A percentile compares a stretch with the other conserved stretches of the same genome.
Evolutionary conservation across 2,329 filamentous ascomycete species (phyloP).

Genomic region (Cladobotryum protrusum): DNA sequence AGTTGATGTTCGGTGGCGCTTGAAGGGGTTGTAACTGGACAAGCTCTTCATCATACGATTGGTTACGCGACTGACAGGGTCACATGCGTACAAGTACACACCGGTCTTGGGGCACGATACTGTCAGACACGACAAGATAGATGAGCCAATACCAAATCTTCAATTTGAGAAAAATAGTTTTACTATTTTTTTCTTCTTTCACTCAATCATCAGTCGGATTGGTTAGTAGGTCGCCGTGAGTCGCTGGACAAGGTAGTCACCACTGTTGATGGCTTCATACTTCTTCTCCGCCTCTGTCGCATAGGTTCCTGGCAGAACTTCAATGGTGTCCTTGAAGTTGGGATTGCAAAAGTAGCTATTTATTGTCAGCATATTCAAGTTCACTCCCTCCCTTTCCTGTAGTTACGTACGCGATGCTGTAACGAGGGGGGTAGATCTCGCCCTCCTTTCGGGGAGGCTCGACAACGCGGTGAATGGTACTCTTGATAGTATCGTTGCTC

Average conservation of each 20-base stretch:
- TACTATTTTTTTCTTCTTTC: neutral
- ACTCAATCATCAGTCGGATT: neutral
- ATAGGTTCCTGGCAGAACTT: slow-evolving; percentile 76
- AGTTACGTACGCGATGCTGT: slow-evolving; percentile 68
- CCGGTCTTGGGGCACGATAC: too few species aligned
- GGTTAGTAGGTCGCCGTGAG: slow-evolving; percentile 63
- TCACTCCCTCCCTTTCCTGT: neutral
- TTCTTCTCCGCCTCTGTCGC: slow-evolving; percentile 61
- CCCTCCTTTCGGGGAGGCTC: slow-evolving; percentile 62
- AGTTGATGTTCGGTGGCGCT: too few species aligned
- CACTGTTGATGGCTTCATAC: slow-evolving; percentile 70
- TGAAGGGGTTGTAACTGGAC: neutral
- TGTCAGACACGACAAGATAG: too few species aligned
- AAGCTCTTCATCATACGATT: neutral
- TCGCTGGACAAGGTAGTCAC: slow-evolving; percentile 74
- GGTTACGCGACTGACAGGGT: neutral
- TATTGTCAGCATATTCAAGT: neutral
- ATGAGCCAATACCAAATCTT: too few species aligned
- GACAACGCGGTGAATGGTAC: slow-evolving; percentile 83
- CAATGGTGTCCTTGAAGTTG: slow-evolving; percentile 68
- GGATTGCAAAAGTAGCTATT: slow-evolving; percentile 79
- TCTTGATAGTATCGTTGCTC: slow-evolving; percentile 89
- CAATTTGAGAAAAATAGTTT: too few species aligned
- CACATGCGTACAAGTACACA: neutral
- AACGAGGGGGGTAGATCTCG: slow-evolving; percentile 64